Evolutionary conservation across 2,329 filamentous ascomycete species (phyloP), one percentile per base, ranked within the genome.

Genomic region (Alternaria gansuensis): DNA sequence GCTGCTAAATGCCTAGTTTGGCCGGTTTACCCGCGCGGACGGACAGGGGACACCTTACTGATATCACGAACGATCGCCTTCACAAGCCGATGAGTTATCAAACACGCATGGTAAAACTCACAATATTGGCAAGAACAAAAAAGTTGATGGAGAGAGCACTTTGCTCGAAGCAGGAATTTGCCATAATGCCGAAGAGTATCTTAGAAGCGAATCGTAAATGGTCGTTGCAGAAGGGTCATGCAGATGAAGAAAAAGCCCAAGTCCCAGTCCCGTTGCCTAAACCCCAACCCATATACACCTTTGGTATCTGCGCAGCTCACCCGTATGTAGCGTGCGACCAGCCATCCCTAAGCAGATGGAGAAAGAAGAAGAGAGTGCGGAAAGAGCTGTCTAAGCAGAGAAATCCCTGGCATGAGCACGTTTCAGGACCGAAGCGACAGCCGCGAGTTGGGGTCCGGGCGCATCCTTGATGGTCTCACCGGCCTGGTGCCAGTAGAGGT

Each of bases 401-500:
- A 73, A 73, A 43, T 73, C 72, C 51, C 70, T 63, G 24, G 69
- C 55, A 48, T 74, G 72, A 4, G 67, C 59, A 44, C 68, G 67
- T 33, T 43, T 55, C 40, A 57, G 57, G 33, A 37, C 31, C 14
- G 59, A 58, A 23, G 63, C 64, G 39, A 68, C 61, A 23, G 66
- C 62, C 10, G 66, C 70, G 26, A 74, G 49, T 24, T 44, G 31
- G 28, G 69, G 69, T 11, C 72, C 72, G 10, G 72, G 69, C 31
- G 69, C 63, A 41, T 57, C 57, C 3, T 48, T 29, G 34, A 73
- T 53, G 9, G 65, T 70, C 64, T 70, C 62, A 26, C 62, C 66
- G 8, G 71, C 68, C 3, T 60, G 43, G 64, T 75, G 73, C 68
- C 67, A 68, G 72, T 74, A 75, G 2, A 74, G 54, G 43, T 74